A percentile compares a stretch with the other conserved stretches of the same genome.
phyloP scores from a whole-genome alignment of 768 basidiomycete species.

The Lactarius trivialis region DNA sequence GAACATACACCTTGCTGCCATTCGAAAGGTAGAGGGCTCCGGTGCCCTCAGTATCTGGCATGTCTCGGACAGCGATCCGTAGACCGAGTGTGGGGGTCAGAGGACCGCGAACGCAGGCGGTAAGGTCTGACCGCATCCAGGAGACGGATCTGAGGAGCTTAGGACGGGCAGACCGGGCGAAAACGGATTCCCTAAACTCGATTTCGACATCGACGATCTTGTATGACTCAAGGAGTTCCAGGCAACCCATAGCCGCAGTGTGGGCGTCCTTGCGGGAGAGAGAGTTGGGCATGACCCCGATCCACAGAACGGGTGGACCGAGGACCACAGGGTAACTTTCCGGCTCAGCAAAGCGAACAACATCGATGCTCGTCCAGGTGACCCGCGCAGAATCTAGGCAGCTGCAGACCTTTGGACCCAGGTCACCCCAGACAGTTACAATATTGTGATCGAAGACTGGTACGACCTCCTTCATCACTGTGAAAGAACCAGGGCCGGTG shows the following conservation, averaged over 20 bases:
- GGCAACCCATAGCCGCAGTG: conserved; percentile 26
- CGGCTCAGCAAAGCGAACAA: conserved; percentile 29
- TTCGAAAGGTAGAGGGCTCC: conserved; percentile 30
- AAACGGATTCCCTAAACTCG: conserved; percentile 31
- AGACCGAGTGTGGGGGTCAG: conserved; percentile 36
- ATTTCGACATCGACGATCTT: conserved; percentile 32
- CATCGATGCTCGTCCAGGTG: conserved; percentile 31
- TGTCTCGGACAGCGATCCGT: conserved; percentile 30
- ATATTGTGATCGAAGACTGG: conserved; percentile 31
- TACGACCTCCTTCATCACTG: conserved; percentile 22
- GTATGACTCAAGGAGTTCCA: conserved; percentile 27
- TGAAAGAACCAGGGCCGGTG: conserved; percentile 4
- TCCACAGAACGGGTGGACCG: conserved; percentile 27
- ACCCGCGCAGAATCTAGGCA: conserved; percentile 28
- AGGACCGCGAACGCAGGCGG: conserved; percentile 27
- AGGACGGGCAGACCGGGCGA: conserved; percentile 22
- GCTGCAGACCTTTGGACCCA: conserved; percentile 24
- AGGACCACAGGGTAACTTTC: no score
- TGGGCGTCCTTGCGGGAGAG: conserved; percentile 25
- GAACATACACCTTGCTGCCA: conserved; percentile 25
- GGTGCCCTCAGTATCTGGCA: conserved; percentile 34
- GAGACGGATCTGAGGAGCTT: conserved; percentile 29
- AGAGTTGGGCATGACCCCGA: conserved; percentile 31
- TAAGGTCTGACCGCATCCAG: background rate
- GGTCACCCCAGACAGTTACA: conserved; percentile 24